Evolutionary conservation across 2,329 filamentous ascomycete genomes (phyloP).

Genomic region (Delphinella strobiligena): DNA sequence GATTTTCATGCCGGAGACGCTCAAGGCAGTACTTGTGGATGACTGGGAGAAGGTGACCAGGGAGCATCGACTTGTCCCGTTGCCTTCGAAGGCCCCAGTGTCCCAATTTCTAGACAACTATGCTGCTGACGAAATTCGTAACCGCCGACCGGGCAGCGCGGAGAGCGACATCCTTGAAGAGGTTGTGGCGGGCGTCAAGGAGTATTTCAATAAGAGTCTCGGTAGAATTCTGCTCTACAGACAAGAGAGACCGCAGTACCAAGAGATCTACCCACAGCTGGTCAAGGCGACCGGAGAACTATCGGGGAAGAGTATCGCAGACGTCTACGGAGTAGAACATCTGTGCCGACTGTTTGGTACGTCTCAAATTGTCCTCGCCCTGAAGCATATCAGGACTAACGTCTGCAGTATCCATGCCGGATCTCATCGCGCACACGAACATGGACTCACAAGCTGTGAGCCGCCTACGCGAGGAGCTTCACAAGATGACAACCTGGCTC

Average conservation of each 20-base stretch:
- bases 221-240: slow-evolving; percentile 86
- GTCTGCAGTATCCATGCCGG: slow-evolving; percentile 54
- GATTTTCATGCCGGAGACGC: slow-evolving; percentile 71
- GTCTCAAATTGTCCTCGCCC: slow-evolving; percentile 13
- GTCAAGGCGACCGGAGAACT: slow-evolving; percentile 46
- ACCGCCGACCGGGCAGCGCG: slow-evolving; percentile 52
- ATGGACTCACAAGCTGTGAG: slow-evolving; percentile 90
- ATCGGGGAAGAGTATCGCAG: slow-evolving; percentile 58
- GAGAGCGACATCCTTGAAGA: slow-evolving; percentile 83
- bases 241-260: slow-evolving; percentile 83
- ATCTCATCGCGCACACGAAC: slow-evolving; percentile 92
- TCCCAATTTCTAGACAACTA: slow-evolving; percentile 73
- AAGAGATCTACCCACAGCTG: slow-evolving; percentile 62
- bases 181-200: slow-evolving; percentile 70
- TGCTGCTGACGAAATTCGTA: slow-evolving; percentile 56
- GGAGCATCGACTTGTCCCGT: slow-evolving; percentile 74
- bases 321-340: slow-evolving; percentile 90
- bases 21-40: slow-evolving; percentile 89
- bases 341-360: slow-evolving; percentile 77
- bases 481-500: slow-evolving; percentile 77
- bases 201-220: slow-evolving; percentile 88
- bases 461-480: slow-evolving; percentile 77
- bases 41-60: slow-evolving; percentile 99
- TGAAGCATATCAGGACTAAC: background rate
- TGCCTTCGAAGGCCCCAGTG: slow-evolving; percentile 68